These are phyloP conservation scores for Filobasidium uniguttulatum DNA, from an alignment of 1,284 basidiomycete genomes.

Conservation along the genomic window DNA sequence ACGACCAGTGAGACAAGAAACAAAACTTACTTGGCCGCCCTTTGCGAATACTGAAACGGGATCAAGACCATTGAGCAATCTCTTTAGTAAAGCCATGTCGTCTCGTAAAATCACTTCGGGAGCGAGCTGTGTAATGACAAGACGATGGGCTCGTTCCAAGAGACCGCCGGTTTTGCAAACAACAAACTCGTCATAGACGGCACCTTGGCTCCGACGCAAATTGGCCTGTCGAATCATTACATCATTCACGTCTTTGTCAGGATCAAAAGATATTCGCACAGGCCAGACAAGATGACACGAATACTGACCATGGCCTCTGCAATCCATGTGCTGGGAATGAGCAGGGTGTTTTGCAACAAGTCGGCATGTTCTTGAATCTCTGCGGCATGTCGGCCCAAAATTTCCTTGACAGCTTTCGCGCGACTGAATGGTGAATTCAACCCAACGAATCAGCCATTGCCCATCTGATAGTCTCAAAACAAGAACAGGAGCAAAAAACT, in stretches of 20 bases:
- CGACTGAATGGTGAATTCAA: slow-evolving; percentile 41
- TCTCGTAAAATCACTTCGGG: slow-evolving; percentile 75
- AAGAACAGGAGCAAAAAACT: slow-evolving; percentile 1
- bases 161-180: slow-evolving; percentile 57
- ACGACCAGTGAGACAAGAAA: not conserved
- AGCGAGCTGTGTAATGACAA: slow-evolving; percentile 69
- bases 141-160: slow-evolving; percentile 61
- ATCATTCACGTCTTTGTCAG: too few relatives aligned
- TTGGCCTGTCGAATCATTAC: slow-evolving; percentile 56
- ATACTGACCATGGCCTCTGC: slow-evolving; percentile 59
- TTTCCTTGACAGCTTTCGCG: slow-evolving; percentile 61
- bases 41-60: slow-evolving; percentile 58
- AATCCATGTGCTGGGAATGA: slow-evolving; percentile 73
- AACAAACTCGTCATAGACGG: slow-evolving; percentile 64
- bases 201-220: slow-evolving; percentile 48
- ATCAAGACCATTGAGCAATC: slow-evolving; percentile 58
- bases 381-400: slow-evolving; percentile 60
- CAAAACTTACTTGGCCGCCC: slow-evolving; percentile 54
- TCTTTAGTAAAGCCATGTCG: slow-evolving; percentile 58
- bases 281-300: too few relatives aligned
- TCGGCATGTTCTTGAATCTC: slow-evolving; percentile 55
- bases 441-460: slow-evolving; percentile 20
- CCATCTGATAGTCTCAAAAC: not conserved
- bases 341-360: slow-evolving; percentile 55
- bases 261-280: too few relatives aligned